phyloP scores from a whole-genome alignment of 1,139 yeast genomes.

The Suhomyces bokatorum region DNA sequence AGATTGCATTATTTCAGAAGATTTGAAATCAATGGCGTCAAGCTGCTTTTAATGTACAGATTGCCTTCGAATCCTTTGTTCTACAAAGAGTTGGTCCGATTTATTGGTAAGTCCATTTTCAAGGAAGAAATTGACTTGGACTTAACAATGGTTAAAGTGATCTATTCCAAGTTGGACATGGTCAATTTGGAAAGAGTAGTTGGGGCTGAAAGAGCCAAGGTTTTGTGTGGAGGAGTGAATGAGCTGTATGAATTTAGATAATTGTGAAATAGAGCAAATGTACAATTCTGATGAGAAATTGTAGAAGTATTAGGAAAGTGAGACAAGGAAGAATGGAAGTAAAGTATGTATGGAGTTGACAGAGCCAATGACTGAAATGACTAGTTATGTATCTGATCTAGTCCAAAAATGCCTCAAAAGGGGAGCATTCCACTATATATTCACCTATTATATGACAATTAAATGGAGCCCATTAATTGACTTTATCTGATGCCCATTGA shows the following conservation, averaged over 20 bases:
- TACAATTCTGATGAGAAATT: neutral
- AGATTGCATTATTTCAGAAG: conserved; percentile 91
- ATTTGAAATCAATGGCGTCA: conserved; percentile 83
- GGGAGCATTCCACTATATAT: too few species aligned
- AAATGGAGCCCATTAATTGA: too few species aligned
- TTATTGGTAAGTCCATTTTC: conserved; percentile 51
- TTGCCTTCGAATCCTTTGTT: conserved; percentile 84
- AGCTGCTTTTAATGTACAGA: conserved; percentile 77
- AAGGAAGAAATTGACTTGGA: conserved; percentile 54
- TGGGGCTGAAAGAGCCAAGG: conserved; percentile 75
- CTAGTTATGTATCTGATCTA: too few species aligned
- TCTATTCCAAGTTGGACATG: conserved; percentile 83
- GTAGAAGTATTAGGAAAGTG: neutral
- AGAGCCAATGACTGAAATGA: too few species aligned
- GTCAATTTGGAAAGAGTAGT: conserved; percentile 78
- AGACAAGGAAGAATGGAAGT: too few species aligned
- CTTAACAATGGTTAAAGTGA: conserved; percentile 62
- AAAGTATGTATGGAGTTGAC: too few species aligned
- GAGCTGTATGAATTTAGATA: conserved; percentile 74
- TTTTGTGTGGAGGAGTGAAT: conserved; percentile 64
- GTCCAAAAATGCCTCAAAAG: too few species aligned
- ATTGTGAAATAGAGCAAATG: neutral
- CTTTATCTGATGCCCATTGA: too few species aligned
- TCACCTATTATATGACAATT: too few species aligned
- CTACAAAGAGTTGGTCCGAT: conserved; percentile 70